Evolutionary conservation across 768 basidiomycete species (phyloP), one percentile per base, ranked within the genome.

Genomic region (Crucibulum laeve): DNA sequence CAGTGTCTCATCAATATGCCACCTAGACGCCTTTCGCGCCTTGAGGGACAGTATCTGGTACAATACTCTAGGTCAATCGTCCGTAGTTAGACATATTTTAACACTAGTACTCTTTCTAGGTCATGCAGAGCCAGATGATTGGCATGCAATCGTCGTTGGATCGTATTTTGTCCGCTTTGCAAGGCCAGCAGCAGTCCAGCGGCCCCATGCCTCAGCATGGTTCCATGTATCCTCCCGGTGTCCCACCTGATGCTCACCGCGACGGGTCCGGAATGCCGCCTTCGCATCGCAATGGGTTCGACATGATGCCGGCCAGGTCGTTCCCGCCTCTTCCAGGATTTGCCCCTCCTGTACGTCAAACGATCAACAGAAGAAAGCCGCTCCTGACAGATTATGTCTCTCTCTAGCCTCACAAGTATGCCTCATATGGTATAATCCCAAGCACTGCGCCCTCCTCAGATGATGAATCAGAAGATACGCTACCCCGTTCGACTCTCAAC

Each of bases 61-160:
- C n/a, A n/a, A 45, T 67, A 62, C 25, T 36, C 42, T 49, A 35
- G 33, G 25, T 19, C 15, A 14, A n/a, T 38, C 37, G 11, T 14
- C 41, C 28, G 14, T 40, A 14, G n/a, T 30, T 19, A 34, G 25
- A 26, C 24, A 38, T 24, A 34, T 25, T 21, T 38, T n/a, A 37
- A 37, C 10, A 18, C 17, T 23, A 8, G 35, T 28, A 26, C 40
- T 40, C 26, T 35, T 19, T 5, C 13, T 44, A 89, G 88, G 84
- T 90, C 52, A 87, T 92, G 80, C 88, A 92, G 61, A 89, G 87
- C 65, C 90, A 91, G 60, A 91, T 92, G 87, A 91, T 92, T 53
- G 90, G 90, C 54, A 88, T 92, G 84, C 91, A 92, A 64, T 86
- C 88, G 4, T 86, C 89, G 19, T 62, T 92, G 50, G 90, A 92